Conservation (phyloP, 2,329 filamentous ascomycete genomes). For the Cladosporium phlei region DNA sequence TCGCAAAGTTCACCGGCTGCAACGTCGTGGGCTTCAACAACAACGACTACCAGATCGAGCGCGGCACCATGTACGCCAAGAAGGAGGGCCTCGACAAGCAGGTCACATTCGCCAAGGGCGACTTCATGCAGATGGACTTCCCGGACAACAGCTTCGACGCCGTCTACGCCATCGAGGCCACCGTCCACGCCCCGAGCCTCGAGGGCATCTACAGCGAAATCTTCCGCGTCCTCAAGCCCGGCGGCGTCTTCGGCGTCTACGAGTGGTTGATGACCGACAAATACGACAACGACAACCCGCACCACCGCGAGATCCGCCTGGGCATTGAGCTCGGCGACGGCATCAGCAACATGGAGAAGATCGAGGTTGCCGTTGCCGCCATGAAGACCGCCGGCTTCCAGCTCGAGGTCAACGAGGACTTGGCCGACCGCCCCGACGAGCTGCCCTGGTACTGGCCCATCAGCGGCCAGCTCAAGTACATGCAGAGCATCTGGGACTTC, state of each 20-base stretch:
- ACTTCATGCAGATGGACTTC: constrained; percentile 99
- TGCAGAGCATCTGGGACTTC: constrained; percentile 72
- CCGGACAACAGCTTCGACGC: constrained; percentile 88
- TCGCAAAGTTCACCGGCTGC: constrained; percentile 88
- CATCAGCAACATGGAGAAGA: constrained; percentile 94
- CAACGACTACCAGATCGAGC: constrained; percentile 98
- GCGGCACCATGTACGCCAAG: constrained; percentile 76
- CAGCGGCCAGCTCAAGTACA: constrained; percentile 77
- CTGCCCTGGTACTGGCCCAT: constrained; percentile 94
- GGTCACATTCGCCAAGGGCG: constrained; percentile 83
- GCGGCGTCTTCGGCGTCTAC: constrained; percentile 92
- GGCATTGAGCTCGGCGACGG: constrained; percentile 95
- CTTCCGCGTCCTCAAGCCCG: constrained; percentile 90
- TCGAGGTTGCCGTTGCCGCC: constrained; percentile 73
- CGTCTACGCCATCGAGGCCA: constrained; percentile 96
- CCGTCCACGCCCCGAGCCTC: constrained; percentile 85
- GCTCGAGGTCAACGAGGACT: constrained; percentile 76
- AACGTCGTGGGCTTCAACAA: constrained; percentile 94
- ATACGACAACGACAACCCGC: constrained; percentile 83
- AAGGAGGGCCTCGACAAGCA: constrained; percentile 78
- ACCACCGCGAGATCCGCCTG: constrained; percentile 84
- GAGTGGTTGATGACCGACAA: constrained; percentile 98
- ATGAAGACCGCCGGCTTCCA: constrained; percentile 86
- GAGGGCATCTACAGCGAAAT: constrained; percentile 93
- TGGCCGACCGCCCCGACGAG: constrained; percentile 69